phyloP scores from a whole-genome alignment of 2,329 filamentous ascomycete genomes.

The Fusarium sambucinum region DNA sequence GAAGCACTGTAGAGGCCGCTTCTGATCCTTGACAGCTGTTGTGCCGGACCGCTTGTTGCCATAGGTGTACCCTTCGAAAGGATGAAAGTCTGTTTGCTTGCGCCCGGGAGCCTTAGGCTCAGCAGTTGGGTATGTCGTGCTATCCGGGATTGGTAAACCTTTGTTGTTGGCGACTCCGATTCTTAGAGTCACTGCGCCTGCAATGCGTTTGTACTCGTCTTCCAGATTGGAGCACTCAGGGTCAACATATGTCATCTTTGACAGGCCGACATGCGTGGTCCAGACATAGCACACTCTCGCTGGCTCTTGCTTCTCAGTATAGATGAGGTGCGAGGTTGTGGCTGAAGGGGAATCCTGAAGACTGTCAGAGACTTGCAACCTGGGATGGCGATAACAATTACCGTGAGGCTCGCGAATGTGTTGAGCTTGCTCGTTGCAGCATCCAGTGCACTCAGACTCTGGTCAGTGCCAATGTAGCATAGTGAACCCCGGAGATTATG shows the following conservation, averaged over 20 bases:
- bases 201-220: constrained; percentile 37
- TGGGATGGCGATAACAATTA: constrained; percentile 1
- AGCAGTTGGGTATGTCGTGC: constrained; percentile 17
- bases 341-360: constrained; percentile 23
- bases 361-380: constrained; percentile 19
- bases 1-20: neutral
- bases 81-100: constrained; percentile 14
- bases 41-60: constrained; percentile 25
- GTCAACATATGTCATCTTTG: constrained; percentile 46
- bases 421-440: constrained; percentile 40
- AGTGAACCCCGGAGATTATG: constrained; percentile 46
- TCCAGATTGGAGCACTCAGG: neutral
- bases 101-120: neutral
- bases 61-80: constrained; percentile 39
- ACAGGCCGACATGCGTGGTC: constrained; percentile 47
- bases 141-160: constrained; percentile 14
- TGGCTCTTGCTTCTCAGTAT: constrained; percentile 23
- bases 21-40: neutral
- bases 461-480: constrained; percentile 48
- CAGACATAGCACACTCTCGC: constrained; percentile 42
- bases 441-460: constrained; percentile 16
- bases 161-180: constrained; percentile 19
- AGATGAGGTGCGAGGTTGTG: constrained; percentile 43
- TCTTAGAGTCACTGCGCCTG: constrained; percentile 39
- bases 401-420: constrained; percentile 34